Evolutionary conservation across 176 grass and related monocot species (phyloP).

Genomic region (Chloris gayana): DNA sequence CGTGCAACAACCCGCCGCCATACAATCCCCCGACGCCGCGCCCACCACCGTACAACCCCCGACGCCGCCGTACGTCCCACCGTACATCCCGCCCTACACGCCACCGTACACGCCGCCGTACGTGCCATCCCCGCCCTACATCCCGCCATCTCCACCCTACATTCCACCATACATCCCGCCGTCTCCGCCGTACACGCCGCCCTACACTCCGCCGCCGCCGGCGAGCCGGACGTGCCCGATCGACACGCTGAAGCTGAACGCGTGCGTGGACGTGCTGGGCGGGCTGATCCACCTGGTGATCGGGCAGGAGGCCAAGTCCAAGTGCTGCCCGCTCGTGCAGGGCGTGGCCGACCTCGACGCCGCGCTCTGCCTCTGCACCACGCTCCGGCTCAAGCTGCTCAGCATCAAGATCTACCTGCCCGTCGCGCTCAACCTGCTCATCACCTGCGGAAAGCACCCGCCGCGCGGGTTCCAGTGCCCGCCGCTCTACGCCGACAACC

Average conservation of each 20-base stretch:
- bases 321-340: slow-evolving; percentile 72
- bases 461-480: slow-evolving; percentile 67
- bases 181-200: too few species aligned
- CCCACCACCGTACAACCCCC: too few species aligned
- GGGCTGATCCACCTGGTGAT: slow-evolving; percentile 78
- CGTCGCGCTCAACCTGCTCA: slow-evolving; percentile 69
- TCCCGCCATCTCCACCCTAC: slow-evolving; percentile 9
- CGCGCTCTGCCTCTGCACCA: slow-evolving; percentile 85
- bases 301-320: slow-evolving; percentile 47
- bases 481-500: slow-evolving; percentile 30
- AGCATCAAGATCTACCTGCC: slow-evolving; percentile 73
- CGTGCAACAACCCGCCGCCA: slow-evolving; percentile 12
- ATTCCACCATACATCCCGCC: slow-evolving; percentile 23
- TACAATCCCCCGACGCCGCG: too few species aligned
- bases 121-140: neutral
- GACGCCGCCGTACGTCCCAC: neutral
- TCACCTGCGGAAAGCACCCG: slow-evolving; percentile 72
- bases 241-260: slow-evolving; percentile 74
- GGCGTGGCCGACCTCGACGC: slow-evolving; percentile 82
- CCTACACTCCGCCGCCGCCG: too few species aligned
- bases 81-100: neutral
- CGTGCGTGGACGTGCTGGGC: slow-evolving; percentile 78
- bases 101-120: too few species aligned
- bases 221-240: slow-evolving; percentile 56
- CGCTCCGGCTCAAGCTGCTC: slow-evolving; percentile 59